Evolutionary conservation across 805 yeast genomes (phyloP).

Genomic region (Yamadazyma nakazawae): DNA sequence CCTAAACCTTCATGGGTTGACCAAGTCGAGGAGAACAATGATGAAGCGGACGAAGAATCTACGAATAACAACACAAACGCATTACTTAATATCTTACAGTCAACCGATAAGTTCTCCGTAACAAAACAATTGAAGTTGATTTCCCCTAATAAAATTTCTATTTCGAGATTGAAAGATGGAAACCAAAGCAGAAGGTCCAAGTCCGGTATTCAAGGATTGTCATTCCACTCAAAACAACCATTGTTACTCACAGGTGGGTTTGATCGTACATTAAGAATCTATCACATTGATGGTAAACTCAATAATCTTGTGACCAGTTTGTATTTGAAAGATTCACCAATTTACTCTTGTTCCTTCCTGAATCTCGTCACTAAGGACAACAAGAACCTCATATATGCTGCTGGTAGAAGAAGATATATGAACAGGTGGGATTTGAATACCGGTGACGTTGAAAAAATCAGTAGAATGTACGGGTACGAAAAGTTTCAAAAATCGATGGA

Average conservation of each 20-base stretch:
- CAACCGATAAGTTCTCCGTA: constrained; percentile 37
- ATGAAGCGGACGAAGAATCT: constrained; percentile 20
- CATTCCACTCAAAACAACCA: constrained; percentile 85
- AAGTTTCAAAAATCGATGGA: constrained; percentile 83
- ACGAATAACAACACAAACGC: constrained; percentile 26
- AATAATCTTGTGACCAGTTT: constrained; percentile 82
- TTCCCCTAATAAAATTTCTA: constrained; percentile 68
- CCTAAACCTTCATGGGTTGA: constrained; percentile 85
- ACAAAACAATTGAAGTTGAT: constrained; percentile 52
- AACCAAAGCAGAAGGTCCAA: constrained; percentile 64
- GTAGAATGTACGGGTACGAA: constrained; percentile 90
- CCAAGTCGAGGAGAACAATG: constrained; percentile 19
- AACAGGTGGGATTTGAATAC: constrained; percentile 80
- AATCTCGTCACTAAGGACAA: constrained; percentile 20
- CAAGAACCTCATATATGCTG: constrained; percentile 62
- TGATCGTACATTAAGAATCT: constrained; percentile 82
- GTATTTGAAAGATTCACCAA: constrained; percentile 74
- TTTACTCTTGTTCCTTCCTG: constrained; percentile 70
- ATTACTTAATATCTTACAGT: constrained; percentile 28
- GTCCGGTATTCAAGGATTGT: constrained; percentile 79
- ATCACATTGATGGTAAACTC: constrained; percentile 83
- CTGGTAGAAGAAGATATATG: constrained; percentile 90
- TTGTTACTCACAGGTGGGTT: constrained; percentile 87
- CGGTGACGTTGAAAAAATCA: constrained; percentile 77
- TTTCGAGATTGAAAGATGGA: constrained; percentile 84